Percentiles rank a stretch among this genome's conserved stretches.
Conservation (phyloP, 352 stramenopile species). For the Phytophthora constricta region DNA sequence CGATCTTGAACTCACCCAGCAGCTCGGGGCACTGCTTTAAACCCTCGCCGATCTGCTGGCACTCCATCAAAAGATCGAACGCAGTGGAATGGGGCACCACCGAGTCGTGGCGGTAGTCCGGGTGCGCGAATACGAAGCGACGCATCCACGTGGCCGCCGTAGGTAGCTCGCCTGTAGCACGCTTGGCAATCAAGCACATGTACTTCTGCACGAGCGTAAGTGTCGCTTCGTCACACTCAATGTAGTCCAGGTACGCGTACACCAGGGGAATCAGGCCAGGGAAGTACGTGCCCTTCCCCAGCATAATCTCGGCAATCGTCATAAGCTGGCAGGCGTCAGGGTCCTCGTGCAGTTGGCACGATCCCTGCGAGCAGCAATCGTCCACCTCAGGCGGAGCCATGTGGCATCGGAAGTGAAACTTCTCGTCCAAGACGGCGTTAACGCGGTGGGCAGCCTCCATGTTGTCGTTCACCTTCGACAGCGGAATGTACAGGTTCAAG, state of each 20-base stretch:
- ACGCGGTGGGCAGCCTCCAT: conserved; percentile 97
- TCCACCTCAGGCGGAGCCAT: conserved; percentile 87
- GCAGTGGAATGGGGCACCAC: conserved; percentile 82
- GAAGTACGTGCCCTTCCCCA: conserved; percentile 96
- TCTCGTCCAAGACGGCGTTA: conserved; percentile 94
- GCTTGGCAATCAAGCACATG: conserved; percentile 93
- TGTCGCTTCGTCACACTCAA: conserved; percentile 95
- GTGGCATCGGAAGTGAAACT: conserved; percentile 98
- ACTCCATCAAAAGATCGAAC: conserved; percentile 95
- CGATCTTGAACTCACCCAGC: conserved; percentile 93
- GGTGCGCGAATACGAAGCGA: conserved; percentile 94
- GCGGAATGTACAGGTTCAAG: conserved; percentile 98
- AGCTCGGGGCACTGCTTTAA: conserved; percentile 92
- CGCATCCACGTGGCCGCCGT: conserved; percentile 98
- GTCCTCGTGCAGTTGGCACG: conserved; percentile 68
- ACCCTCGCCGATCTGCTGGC: conserved; percentile 96
- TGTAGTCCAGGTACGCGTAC: conserved; percentile 97
- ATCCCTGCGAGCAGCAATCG: conserved; percentile 56
- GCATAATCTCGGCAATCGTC: conserved; percentile 98
- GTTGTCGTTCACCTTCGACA: conserved; percentile 99
- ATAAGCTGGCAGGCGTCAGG: conserved; percentile 92
- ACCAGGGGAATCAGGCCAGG: conserved; percentile 96
- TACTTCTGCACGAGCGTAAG: conserved; percentile 74
- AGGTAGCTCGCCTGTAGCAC: conserved; percentile 94
- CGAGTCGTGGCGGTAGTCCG: conserved; percentile 96